Evolutionary conservation across 345 rosid species (phyloP).

Genomic region (Lepidium aucheri): DNA sequence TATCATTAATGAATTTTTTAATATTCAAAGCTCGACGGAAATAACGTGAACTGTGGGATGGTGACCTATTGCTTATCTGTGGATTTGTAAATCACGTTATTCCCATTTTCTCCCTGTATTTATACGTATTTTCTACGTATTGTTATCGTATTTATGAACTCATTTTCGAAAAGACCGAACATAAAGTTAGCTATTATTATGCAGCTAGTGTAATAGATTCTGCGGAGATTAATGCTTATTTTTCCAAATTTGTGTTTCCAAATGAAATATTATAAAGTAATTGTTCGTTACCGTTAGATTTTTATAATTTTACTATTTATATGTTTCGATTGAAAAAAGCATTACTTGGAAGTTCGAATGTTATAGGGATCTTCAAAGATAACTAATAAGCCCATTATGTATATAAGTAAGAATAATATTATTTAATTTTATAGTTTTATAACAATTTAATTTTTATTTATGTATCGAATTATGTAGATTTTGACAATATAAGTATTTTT

Average conservation of each 20-base stretch:
- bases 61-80: constrained; percentile 26
- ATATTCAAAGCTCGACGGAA: constrained; percentile 13
- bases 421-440: too few species aligned
- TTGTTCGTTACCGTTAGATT: background rate
- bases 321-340: background rate
- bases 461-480: too few species aligned
- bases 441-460: too few species aligned
- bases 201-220: background rate
- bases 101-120: constrained; percentile 21
- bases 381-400: constrained; percentile 10
- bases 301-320: background rate
- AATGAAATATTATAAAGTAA: background rate
- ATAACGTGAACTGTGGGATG: constrained; percentile 30
- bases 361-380: constrained; percentile 19
- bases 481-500: too few species aligned
- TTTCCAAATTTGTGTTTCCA: background rate
- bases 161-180: background rate
- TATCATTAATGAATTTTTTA: background rate
- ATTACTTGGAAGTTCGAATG: constrained; percentile 11
- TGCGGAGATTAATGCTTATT: constrained; percentile 18
- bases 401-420: too few species aligned
- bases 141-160: background rate
- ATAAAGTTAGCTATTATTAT: background rate
- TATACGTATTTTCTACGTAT: constrained; percentile 3
- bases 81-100: constrained; percentile 24